A percentile compares a stretch with the other conserved stretches of the same genome.
Evolutionary conservation across 2,329 filamentous ascomycete genomes (phyloP).

Genomic region (Fusarium paranaense): DNA sequence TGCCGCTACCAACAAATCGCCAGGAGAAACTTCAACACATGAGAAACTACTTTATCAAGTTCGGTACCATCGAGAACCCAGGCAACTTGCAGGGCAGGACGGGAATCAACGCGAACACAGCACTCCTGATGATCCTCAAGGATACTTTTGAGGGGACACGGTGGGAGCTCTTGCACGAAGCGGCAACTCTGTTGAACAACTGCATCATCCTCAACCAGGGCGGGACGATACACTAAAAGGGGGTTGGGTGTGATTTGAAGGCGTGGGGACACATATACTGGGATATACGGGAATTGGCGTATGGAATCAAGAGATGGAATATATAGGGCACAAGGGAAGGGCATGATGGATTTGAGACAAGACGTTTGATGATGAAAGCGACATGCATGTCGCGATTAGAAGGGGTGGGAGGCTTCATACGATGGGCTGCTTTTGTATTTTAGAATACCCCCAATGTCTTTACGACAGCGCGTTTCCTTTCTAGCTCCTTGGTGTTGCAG

Average conservation of each 20-base stretch:
- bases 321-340: conserved; percentile 10
- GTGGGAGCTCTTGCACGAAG: conserved; percentile 94
- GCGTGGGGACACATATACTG: conserved; percentile 3
- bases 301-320: conserved; percentile 1
- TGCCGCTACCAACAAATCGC: conserved; percentile 65
- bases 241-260: not conserved
- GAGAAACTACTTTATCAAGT: conserved; percentile 79
- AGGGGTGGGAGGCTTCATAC: conserved; percentile 28
- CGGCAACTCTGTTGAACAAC: conserved; percentile 81
- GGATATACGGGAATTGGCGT: conserved; percentile 20
- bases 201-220: conserved; percentile 70
- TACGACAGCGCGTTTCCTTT: conserved; percentile 29
- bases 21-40: conserved; percentile 81
- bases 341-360: conserved; percentile 18
- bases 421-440: conserved; percentile 41
- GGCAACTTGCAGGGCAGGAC: conserved; percentile 79
- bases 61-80: conserved; percentile 78
- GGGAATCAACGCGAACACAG: conserved; percentile 85
- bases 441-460: conserved; percentile 45
- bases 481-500: conserved; percentile 3
- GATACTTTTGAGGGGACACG: conserved; percentile 85
- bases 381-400: conserved; percentile 20
- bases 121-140: conserved; percentile 83
- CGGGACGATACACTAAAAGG: conserved; percentile 41
- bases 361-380: conserved; percentile 26